Conservation (phyloP, 495 filamentous ascomycete genomes). For the Cetradonia linearis region DNA sequence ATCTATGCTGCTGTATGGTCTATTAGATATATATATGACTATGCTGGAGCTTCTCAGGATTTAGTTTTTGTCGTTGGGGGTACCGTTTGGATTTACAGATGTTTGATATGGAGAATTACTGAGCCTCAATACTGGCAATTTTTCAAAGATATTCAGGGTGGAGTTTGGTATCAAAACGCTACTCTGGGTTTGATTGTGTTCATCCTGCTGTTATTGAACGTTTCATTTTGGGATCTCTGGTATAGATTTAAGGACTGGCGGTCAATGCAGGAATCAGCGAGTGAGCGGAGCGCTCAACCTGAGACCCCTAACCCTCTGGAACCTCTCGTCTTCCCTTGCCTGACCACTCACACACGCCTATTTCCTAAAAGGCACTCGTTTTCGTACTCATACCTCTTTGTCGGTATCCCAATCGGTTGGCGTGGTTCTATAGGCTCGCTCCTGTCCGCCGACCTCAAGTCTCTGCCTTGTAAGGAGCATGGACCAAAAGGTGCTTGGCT, state of each 20-base stretch:
- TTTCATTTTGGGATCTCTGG: background rate
- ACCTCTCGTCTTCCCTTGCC: slow-evolving; percentile 48
- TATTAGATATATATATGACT: slow-evolving; percentile 9
- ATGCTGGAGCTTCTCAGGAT: background rate
- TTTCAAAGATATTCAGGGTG: background rate
- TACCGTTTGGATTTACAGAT: background rate
- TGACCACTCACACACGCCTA: slow-evolving; percentile 50
- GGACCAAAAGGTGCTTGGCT: slow-evolving; percentile 39
- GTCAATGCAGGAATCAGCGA: background rate
- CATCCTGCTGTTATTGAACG: background rate
- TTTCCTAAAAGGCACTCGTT: slow-evolving; percentile 56
- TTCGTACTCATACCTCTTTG: slow-evolving; percentile 54
- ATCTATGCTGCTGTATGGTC: slow-evolving; percentile 11
- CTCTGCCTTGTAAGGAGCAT: background rate
- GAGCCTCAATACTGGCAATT: background rate
- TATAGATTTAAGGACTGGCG: background rate
- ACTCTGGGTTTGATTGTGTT: background rate
- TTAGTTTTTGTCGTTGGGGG: background rate
- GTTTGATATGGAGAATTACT: background rate
- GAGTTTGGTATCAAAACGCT: background rate
- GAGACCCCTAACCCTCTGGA: slow-evolving; percentile 12
- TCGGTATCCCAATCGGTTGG: slow-evolving; percentile 56
- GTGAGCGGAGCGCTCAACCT: background rate
- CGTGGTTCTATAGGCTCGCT: slow-evolving; percentile 42
- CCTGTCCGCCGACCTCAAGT: slow-evolving; percentile 39